Evolutionary conservation across 352 stramenopile species (phyloP).

Genomic region (Globisporangium iwayamae): DNA sequence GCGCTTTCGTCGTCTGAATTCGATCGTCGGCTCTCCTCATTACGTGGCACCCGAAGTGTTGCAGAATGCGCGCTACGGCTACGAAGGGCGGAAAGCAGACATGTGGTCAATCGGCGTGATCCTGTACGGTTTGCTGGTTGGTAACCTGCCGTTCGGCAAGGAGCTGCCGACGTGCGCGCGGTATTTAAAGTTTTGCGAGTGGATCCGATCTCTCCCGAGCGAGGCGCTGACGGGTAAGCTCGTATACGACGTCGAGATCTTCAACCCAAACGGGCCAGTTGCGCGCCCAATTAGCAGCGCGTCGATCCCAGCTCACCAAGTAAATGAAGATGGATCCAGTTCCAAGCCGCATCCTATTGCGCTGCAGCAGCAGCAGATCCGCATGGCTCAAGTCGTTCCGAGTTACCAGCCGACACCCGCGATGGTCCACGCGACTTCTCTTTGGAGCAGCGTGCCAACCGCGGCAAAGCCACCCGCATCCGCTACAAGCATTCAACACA

Average conservation of each 20-base stretch:
- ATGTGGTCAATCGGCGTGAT: slow-evolving; percentile 94
- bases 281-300: neutral
- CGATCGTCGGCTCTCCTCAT: slow-evolving; percentile 95
- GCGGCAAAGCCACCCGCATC: slow-evolving; percentile 12
- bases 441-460: slow-evolving; percentile 16
- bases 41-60: slow-evolving; percentile 97
- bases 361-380: slow-evolving; percentile 13
- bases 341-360: neutral
- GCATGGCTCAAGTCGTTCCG: slow-evolving; percentile 11
- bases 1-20: slow-evolving; percentile 90
- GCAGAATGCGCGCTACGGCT: slow-evolving; percentile 83
- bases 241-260: slow-evolving; percentile 49
- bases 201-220: slow-evolving; percentile 67
- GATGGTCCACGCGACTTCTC: slow-evolving; percentile 10
- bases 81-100: slow-evolving; percentile 91
- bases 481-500: slow-evolving; percentile 8
- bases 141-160: slow-evolving; percentile 94
- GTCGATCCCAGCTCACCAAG: neutral
- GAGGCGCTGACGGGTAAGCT: slow-evolving; percentile 68
- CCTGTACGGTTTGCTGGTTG: slow-evolving; percentile 90
- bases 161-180: slow-evolving; percentile 91
- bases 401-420: slow-evolving; percentile 12
- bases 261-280: slow-evolving; percentile 23
- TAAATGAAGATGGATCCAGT: neutral
- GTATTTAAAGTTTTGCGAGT: slow-evolving; percentile 95